Base-by-base conservation (phyloP, 371 early-diverging fungal species). In the Syncephalastrum monosporum region DNA sequence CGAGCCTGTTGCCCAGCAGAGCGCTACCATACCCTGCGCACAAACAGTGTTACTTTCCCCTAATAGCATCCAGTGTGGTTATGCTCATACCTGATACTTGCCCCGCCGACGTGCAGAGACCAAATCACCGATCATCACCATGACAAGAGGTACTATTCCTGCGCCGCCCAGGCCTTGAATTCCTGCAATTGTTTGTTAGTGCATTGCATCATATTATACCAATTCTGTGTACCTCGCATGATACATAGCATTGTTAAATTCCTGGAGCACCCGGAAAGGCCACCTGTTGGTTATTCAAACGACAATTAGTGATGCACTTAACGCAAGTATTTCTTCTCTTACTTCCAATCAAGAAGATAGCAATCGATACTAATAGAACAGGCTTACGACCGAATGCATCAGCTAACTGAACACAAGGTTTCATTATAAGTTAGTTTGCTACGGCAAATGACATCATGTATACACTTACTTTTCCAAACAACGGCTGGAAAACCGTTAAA, bases 121-220 rank as follows among this genome's bases (percentile, higher is more conserved):
- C 50, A 88, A 61, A 42, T 90, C 90, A 5, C 82, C 65, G 56
- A 88, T 79, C 29, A 85, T 84, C 60, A 86, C 80, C 56, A 82
- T 70, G 25, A 72, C 68, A 23, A 84, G 60, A 3, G 81, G 68
- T 23, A 81, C 67, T 53, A 87, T 76, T 4, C 88, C 88, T n/a
- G 82, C 84, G 14, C 79, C 86, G 42, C 87, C 85, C 38, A 73
- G 52, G 10, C 69, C 84, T 60, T 27, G 68, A 5, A 80, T 44
- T 19, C 81, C 81, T 24, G 59, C 27, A 63, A 4, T 3, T 27
- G 27, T 1, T 25, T 8, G 45, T 65, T 50, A 80, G 67, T 44
- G 79, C 69, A 70, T 73, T 63, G 14, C n/a, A 25, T 23, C 19
- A 15, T 55, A n/a, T 15, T 0, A 3, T 23, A 1, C 2, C 15